phyloP scores from a whole-genome alignment of 2,329 filamentous ascomycete species.

The Talaromyces sp. region DNA sequence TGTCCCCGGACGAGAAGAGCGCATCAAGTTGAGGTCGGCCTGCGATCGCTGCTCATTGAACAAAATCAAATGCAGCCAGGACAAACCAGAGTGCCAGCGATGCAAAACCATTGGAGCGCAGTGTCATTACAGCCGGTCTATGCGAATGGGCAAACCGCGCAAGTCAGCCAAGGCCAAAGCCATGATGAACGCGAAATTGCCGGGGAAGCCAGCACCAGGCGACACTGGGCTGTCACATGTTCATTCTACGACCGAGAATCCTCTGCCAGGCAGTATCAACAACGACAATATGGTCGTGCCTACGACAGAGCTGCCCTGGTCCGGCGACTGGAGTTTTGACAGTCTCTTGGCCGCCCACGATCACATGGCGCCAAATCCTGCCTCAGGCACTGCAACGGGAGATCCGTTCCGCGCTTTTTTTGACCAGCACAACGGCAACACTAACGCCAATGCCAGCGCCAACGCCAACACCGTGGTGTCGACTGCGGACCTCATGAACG shows the following conservation, averaged over 20 bases:
- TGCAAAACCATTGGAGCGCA: conserved; percentile 15
- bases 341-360: conserved; percentile 9
- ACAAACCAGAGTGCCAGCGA: conserved; percentile 16
- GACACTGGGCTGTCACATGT: background rate
- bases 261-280: background rate
- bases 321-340: conserved; percentile 14
- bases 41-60: conserved; percentile 16
- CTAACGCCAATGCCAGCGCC: background rate
- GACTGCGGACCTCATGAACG: conserved; percentile 8
- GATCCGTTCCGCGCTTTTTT: conserved; percentile 2
- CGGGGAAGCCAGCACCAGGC: background rate
- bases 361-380: background rate
- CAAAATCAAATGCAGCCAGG: conserved; percentile 17
- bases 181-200: conserved; percentile 13
- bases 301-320: conserved; percentile 6
- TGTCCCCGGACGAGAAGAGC: conserved; percentile 8
- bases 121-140: conserved; percentile 17
- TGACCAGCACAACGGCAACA: conserved; percentile 1
- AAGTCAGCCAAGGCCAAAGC: conserved; percentile 15
- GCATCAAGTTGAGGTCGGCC: conserved; percentile 15
- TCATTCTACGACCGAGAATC: background rate
- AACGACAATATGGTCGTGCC: background rate
- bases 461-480: background rate
- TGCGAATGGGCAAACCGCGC: conserved; percentile 16
- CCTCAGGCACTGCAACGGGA: background rate